Conservation (phyloP, 441 rosid genomes). For the Bocquillonia castaneifolia region DNA sequence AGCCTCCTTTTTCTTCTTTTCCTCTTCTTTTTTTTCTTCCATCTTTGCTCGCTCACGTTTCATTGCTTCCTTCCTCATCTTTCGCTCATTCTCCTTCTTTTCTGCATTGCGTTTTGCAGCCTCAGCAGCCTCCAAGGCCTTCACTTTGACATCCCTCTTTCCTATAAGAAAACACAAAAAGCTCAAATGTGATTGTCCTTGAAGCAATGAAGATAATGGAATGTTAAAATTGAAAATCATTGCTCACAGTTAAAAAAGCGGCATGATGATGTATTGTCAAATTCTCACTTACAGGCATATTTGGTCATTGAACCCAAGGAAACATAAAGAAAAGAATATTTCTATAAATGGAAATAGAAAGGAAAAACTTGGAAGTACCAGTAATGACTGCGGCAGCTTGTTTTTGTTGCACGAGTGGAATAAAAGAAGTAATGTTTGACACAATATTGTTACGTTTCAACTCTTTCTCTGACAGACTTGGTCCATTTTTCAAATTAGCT, state of each 20-base stretch:
- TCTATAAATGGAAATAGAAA: neutral
- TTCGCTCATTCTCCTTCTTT: slow-evolving; percentile 80
- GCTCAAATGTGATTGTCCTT: slow-evolving; percentile 1
- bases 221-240: too few species aligned
- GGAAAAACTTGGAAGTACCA: slow-evolving; percentile 35
- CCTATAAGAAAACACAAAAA: slow-evolving; percentile 37
- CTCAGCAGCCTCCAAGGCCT: slow-evolving; percentile 87
- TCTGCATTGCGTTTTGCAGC: slow-evolving; percentile 76
- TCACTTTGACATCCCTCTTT: slow-evolving; percentile 84
- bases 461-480: slow-evolving; percentile 38
- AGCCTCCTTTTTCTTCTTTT: slow-evolving; percentile 67
- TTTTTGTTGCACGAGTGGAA: slow-evolving; percentile 82
- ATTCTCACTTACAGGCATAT: neutral
- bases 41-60: slow-evolving; percentile 68
- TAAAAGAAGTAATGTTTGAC: slow-evolving; percentile 66
- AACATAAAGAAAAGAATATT: neutral
- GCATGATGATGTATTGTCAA: neutral
- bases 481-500: slow-evolving; percentile 41
- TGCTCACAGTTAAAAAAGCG: slow-evolving; percentile 5
- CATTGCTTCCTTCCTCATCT: slow-evolving; percentile 78
- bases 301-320: neutral
- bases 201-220: slow-evolving; percentile 2
- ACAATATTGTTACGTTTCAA: slow-evolving; percentile 68
- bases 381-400: slow-evolving; percentile 55
- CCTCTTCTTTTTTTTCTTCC: slow-evolving; percentile 75